Conservation (phyloP, 768 basidiomycete species). For the Hypholoma fasciculare region DNA sequence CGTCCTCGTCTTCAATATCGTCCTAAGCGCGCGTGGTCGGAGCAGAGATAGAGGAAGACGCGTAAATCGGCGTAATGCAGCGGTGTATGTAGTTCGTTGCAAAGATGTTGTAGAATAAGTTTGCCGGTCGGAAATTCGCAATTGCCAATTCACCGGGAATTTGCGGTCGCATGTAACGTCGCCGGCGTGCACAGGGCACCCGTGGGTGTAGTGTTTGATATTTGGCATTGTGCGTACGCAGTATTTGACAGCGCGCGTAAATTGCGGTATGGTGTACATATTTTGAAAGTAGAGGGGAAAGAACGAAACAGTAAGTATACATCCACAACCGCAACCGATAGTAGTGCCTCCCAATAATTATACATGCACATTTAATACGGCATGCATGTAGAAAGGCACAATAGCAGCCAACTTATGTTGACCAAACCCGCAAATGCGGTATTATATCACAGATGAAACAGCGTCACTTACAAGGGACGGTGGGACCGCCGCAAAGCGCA, state of each 20-base stretch:
- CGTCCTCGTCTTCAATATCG: slow-evolving; percentile 48
- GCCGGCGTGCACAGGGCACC: neutral
- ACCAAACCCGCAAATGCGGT: neutral
- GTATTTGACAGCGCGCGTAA: neutral
- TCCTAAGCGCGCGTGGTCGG: slow-evolving; percentile 29
- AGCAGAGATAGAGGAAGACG: neutral
- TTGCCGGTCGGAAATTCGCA: neutral
- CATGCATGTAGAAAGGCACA: neutral
- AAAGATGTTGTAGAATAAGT: neutral
- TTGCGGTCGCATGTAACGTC: neutral
- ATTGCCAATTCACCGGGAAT: neutral
- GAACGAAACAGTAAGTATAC: neutral
- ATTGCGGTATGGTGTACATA: neutral
- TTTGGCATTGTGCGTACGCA: neutral
- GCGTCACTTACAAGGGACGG: slow-evolving; percentile 22
- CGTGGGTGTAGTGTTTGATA: neutral
- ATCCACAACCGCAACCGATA: neutral
- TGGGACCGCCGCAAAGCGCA: slow-evolving; percentile 53
- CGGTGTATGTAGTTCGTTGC: too few relatives aligned
- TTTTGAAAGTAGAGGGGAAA: neutral
- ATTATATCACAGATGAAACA: neutral
- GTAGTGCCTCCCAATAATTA: neutral
- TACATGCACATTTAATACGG: neutral
- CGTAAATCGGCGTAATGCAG: too few relatives aligned
- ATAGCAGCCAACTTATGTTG: neutral